A percentile compares a stretch with the other conserved stretches of the same genome.
phyloP scores from a whole-genome alignment of 2,329 filamentous ascomycete species.

The Juglanconis sp. region DNA sequence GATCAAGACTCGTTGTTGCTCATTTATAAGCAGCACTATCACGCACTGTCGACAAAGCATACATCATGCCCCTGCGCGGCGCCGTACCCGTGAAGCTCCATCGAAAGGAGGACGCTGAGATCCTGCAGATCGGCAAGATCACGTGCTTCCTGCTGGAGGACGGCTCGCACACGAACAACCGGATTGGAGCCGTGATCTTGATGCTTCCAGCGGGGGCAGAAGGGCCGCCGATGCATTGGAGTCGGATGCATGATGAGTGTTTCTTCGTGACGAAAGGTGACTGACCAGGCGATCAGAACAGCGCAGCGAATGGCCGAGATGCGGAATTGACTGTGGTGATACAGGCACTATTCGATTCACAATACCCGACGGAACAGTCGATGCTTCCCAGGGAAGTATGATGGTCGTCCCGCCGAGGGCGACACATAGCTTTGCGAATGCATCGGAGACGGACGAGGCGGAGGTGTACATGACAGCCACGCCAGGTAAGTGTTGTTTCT shows the following conservation, averaged over 20 bases:
- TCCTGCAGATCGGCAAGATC: slow-evolving; percentile 29
- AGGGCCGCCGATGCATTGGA: slow-evolving; percentile 37
- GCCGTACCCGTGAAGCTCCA: slow-evolving; percentile 28
- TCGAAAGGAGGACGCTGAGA: slow-evolving; percentile 29
- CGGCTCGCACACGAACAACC: slow-evolving; percentile 31
- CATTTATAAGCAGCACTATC: too few relatives aligned
- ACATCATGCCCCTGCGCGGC: slow-evolving; percentile 31
- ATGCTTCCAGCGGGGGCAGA: slow-evolving; percentile 29
- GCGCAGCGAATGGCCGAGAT: too few relatives aligned
- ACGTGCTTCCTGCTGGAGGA: slow-evolving; percentile 34
- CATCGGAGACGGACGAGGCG: slow-evolving; percentile 29
- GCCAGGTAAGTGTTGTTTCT: slow-evolving; percentile 17
- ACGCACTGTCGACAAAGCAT: too few relatives aligned
- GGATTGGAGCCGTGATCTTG: slow-evolving; percentile 31
- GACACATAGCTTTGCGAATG: slow-evolving; percentile 34
- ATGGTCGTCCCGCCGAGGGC: slow-evolving; percentile 35
- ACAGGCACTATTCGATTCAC: slow-evolving; percentile 30
- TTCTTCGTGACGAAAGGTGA: slow-evolving; percentile 34
- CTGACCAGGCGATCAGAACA: background rate
- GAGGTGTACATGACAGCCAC: slow-evolving; percentile 37
- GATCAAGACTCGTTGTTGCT: too few relatives aligned
- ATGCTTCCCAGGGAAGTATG: slow-evolving; percentile 29
- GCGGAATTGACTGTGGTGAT: background rate
- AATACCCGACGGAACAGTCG: slow-evolving; percentile 30
- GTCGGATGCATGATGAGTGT: slow-evolving; percentile 35